Evolutionary conservation across 768 basidiomycete genomes (phyloP), one percentile per base, ranked within the genome.

Genomic region (Podaxis sp.): DNA sequence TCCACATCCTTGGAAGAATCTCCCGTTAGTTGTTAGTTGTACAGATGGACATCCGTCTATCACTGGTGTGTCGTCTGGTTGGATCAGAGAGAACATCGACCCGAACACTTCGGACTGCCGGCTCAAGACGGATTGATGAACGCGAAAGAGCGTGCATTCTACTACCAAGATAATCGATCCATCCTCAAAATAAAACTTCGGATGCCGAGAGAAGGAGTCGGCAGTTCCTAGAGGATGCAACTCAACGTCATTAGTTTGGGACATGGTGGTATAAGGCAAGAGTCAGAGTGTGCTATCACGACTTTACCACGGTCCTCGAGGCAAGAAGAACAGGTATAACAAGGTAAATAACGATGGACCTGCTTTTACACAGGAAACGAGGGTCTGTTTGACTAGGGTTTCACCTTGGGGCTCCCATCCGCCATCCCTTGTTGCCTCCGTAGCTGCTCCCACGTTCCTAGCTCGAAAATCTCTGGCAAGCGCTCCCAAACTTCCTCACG

Each of bases 41-140:
- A 79, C 72, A 14, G 67, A 65, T 5, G 75, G 72, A 57, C 76
- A 77, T n/a, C 74, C 76, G 36, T 78, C 73, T 28, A 76, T 66
- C 3, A 44, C 57, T 0, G 77, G 76, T 14, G 63, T 48, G 18
- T 67, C 61, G 6, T 69, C 50, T 1, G 78, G 76, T 61, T 78
- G 77, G 2, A 76, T 76, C 3, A 77, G 62, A 9, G 70, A 70
- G 66, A 75, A 77, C 66, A 78, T 73, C 32, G 69, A 74, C 28
- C 66, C 69, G 62, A 79, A 79, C 37, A 79, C 70, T 4, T 76
- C 75, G 2, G 76, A 77, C 40, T 77, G 75, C 40, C 73, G 67
- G n/a, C 71, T 68, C 13, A 78, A 69, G 37, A 79, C 68, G 3
- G 76, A 72, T 60, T 77, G 71, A 62, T 78, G 76, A 18, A 78